phyloP scores from a whole-genome alignment of 257 asterid species.

The Solanum clarkiae region DNA sequence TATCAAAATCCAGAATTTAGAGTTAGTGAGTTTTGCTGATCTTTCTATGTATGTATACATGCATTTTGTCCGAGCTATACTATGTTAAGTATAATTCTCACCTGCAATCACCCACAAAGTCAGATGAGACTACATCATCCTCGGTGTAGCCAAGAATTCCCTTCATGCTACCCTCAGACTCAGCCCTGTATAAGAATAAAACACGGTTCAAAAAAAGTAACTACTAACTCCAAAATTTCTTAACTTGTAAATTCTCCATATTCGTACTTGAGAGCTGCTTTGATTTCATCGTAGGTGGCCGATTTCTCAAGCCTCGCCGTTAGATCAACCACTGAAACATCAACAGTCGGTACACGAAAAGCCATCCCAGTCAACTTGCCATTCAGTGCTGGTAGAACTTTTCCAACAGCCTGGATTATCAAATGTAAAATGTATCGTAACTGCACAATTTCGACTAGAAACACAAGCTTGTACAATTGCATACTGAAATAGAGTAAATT shows the following conservation, averaged over 20 bases:
- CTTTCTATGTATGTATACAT: background rate
- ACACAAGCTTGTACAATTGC: background rate
- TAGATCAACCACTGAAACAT: conserved; percentile 49
- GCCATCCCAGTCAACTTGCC: conserved; percentile 59
- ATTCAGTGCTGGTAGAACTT: conserved; percentile 46
- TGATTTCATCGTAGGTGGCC: conserved; percentile 44
- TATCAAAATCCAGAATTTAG: background rate
- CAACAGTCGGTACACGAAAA: conserved; percentile 51
- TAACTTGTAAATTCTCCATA: background rate
- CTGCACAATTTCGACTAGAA: background rate
- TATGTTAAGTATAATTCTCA: background rate
- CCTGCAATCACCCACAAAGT: conserved; percentile 49
- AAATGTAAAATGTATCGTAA: background rate
- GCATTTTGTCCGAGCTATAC: background rate
- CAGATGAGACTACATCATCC: conserved; percentile 52
- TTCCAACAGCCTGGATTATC: conserved; percentile 36
- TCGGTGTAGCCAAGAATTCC: conserved; percentile 59
- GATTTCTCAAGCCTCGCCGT: conserved; percentile 38
- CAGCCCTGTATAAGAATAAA: conserved; percentile 18
- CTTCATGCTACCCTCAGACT: conserved; percentile 34
- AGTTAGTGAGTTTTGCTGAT: background rate
- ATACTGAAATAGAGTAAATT: background rate
- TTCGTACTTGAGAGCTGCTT: conserved; percentile 39
- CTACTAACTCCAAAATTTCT: background rate
- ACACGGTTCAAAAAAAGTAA: background rate